Conservation (phyloP, 1,139 yeast species). For the Protomyces gravidus region DNA sequence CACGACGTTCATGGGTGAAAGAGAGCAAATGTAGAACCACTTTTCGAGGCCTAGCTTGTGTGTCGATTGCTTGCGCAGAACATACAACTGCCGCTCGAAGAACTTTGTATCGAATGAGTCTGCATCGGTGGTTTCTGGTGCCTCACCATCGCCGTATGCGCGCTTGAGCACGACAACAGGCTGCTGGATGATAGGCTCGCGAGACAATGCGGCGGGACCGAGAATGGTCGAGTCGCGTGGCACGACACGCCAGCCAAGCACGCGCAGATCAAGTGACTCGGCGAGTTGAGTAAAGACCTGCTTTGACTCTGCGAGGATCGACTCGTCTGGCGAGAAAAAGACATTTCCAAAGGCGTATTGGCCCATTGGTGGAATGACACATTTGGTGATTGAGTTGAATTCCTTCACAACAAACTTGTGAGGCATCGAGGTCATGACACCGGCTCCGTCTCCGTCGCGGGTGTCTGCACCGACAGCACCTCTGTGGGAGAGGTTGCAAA, state of each 20-base stretch:
- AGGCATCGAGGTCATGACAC: constrained; percentile 88
- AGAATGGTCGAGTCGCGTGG: constrained; percentile 89
- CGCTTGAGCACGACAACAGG: constrained; percentile 74
- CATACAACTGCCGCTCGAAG: constrained; percentile 79
- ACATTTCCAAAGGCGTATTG: constrained; percentile 94
- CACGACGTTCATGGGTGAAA: constrained; percentile 82
- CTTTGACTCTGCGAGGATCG: constrained; percentile 60
- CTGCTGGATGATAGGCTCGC: constrained; percentile 88
- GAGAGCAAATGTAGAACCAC: constrained; percentile 96
- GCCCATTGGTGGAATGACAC: constrained; percentile 48
- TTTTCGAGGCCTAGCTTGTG: constrained; percentile 89
- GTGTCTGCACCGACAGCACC: constrained; percentile 97
- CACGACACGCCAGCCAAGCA: constrained; percentile 93
- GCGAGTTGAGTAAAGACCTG: constrained; percentile 79
- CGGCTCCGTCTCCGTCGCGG: constrained; percentile 98
- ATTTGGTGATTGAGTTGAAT: constrained; percentile 47
- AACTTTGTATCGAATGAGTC: constrained; percentile 57
- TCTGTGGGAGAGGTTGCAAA: constrained; percentile 97
- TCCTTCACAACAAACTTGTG: constrained; percentile 81
- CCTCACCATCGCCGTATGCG: constrained; percentile 42
- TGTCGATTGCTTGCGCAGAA: constrained; percentile 82
- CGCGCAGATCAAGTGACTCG: constrained; percentile 65
- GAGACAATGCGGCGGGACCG: constrained; percentile 89
- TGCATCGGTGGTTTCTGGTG: constrained; percentile 41
- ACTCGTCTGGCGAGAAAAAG: constrained; percentile 78